Evolutionary conservation across 495 filamentous ascomycete species (phyloP).

Genomic region (Rhizodiscina lignyota): DNA sequence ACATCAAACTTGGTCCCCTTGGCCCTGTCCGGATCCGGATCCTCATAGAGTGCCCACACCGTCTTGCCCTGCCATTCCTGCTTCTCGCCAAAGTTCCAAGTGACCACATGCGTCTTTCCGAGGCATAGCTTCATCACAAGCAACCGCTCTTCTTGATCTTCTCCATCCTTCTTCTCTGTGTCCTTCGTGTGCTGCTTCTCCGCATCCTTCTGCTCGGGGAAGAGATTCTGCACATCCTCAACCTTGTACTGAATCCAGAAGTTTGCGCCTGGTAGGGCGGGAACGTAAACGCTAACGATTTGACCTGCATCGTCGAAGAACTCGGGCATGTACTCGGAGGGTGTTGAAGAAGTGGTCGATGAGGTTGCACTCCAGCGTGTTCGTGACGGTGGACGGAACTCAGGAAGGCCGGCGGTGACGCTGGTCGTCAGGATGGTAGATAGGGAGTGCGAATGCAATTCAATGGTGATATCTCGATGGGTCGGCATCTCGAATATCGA

Average conservation of each 20-base stretch:
- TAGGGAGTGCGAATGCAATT: no score
- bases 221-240: background rate
- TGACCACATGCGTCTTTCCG: constrained; percentile 18
- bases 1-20: background rate
- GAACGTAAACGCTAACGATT: background rate
- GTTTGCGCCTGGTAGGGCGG: background rate
- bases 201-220: background rate
- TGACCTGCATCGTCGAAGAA: background rate
- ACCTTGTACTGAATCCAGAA: background rate
- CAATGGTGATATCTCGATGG: background rate
- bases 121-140: constrained; percentile 19
- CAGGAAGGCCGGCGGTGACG: background rate
- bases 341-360: no score
- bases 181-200: background rate
- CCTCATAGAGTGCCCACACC: constrained; percentile 22
- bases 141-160: background rate
- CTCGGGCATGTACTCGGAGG: no score
- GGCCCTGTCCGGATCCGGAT: constrained; percentile 4
- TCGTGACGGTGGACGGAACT: background rate
- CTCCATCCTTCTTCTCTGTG: no score
- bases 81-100: constrained; percentile 22
- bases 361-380: background rate
- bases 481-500: background rate
- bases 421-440: no score
- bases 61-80: constrained; percentile 24